Conservation (phyloP, 2,329 filamentous ascomycete genomes). For the Pseudopyricularia cyperi region DNA sequence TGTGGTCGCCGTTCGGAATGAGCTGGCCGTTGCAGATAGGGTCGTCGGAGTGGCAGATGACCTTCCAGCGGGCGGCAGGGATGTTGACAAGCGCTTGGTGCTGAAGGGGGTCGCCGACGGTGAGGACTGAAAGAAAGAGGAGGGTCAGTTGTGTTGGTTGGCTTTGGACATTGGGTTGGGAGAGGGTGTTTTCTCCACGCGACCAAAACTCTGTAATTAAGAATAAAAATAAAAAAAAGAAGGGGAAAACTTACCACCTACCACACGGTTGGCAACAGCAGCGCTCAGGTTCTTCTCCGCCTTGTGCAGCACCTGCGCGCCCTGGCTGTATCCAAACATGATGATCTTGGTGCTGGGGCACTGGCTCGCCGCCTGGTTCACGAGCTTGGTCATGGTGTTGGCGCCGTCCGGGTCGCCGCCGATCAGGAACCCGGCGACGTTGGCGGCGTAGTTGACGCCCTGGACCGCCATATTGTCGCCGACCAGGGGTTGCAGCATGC, state of each 20-base stretch:
- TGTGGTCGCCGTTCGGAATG: not conserved
- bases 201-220: too few relatives aligned
- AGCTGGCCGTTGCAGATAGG: conserved; percentile 11
- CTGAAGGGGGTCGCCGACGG: conserved; percentile 15
- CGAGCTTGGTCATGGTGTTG: conserved; percentile 10
- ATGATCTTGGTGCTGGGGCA: conserved; percentile 20
- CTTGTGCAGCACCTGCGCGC: conserved; percentile 8
- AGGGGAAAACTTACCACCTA: not conserved
- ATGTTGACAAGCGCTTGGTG: conserved; percentile 6
- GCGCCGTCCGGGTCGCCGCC: conserved; percentile 1
- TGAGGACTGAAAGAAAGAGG: conserved; percentile 9
- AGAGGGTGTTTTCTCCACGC: too few relatives aligned
- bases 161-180: too few relatives aligned
- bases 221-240: not conserved
- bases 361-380: conserved; percentile 9
- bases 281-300: not conserved
- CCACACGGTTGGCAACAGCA: not conserved
- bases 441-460: not conserved
- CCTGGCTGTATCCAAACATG: conserved; percentile 18
- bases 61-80: conserved; percentile 6
- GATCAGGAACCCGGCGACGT: not conserved
- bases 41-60: conserved; percentile 13
- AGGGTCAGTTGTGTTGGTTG: too few relatives aligned
- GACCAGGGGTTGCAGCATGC: not conserved
- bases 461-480: not conserved